Percentiles rank a stretch among this genome's conserved stretches.
Evolutionary conservation across 331 rosid species (phyloP).

Genomic region (Pyracantha coccinea): DNA sequence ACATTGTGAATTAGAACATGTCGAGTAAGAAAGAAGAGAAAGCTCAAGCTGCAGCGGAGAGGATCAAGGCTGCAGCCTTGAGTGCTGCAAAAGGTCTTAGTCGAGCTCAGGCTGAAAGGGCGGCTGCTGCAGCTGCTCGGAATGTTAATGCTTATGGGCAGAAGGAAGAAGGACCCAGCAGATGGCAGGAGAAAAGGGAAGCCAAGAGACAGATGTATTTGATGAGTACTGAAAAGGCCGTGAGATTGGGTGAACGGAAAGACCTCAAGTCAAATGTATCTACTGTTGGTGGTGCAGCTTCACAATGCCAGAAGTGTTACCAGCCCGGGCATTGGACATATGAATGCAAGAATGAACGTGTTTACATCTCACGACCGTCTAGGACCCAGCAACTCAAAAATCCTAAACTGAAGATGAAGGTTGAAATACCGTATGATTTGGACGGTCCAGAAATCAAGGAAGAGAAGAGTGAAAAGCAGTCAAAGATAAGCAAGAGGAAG

Average conservation of each 20-base stretch:
- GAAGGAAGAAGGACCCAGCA: slow-evolving; percentile 99
- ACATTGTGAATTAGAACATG: slow-evolving; percentile 38
- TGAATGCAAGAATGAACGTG: slow-evolving; percentile 93
- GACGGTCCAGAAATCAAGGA: slow-evolving; percentile 35
- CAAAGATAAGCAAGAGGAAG: slow-evolving; percentile 75
- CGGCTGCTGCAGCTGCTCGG: slow-evolving; percentile 89
- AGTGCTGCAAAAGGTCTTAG: slow-evolving; percentile 96
- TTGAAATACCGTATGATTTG: slow-evolving; percentile 38
- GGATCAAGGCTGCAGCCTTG: slow-evolving; percentile 92
- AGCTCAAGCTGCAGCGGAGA: slow-evolving; percentile 87
- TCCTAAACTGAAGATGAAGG: slow-evolving; percentile 73
- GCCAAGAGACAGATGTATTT: slow-evolving; percentile 98
- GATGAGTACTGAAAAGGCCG: slow-evolving; percentile 98
- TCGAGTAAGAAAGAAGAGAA: slow-evolving; percentile 96
- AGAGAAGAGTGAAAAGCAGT: slow-evolving; percentile 39
- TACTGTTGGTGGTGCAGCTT: slow-evolving; percentile 36
- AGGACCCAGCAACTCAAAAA: slow-evolving; percentile 89
- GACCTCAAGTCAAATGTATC: slow-evolving; percentile 55
- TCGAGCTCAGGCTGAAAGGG: slow-evolving; percentile 96
- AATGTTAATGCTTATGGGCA: slow-evolving; percentile 99
- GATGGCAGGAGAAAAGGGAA: slow-evolving; percentile 99
- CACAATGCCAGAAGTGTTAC: slow-evolving; percentile 92
- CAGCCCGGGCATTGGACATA: slow-evolving; percentile 90
- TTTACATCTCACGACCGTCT: slow-evolving; percentile 89
- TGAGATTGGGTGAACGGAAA: slow-evolving; percentile 85